A percentile compares a stretch with the other conserved stretches of the same genome.
phyloP scores from a whole-genome alignment of 169 alveolate species.

The Amoebophrya sp. region DNA sequence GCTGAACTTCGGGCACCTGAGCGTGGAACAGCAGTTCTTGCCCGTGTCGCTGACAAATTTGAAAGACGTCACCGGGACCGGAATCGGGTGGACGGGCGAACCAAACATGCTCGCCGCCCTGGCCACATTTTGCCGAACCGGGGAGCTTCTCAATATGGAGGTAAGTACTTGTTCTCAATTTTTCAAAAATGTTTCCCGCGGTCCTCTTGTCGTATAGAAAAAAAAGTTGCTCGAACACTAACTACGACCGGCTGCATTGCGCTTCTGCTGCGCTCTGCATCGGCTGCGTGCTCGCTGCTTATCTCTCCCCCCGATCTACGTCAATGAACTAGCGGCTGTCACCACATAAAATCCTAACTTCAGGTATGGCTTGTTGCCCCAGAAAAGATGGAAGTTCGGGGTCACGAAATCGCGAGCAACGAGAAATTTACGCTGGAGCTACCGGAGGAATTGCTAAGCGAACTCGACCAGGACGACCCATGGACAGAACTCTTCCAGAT shows the following conservation, averaged over 20 bases:
- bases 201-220: too few relatives aligned
- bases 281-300: too few relatives aligned
- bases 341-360: not conserved
- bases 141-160: slow-evolving; percentile 21
- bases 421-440: not conserved
- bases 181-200: too few relatives aligned
- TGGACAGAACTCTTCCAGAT: slow-evolving; percentile 23
- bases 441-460: not conserved
- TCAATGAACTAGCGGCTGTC: too few relatives aligned
- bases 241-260: too few relatives aligned
- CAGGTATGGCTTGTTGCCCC: not conserved
- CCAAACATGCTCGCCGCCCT: slow-evolving; percentile 1
- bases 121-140: not conserved
- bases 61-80: not conserved
- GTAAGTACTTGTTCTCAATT: too few relatives aligned
- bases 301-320: too few relatives aligned
- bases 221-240: too few relatives aligned
- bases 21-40: not conserved
- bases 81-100: not conserved
- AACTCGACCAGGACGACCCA: slow-evolving; percentile 13
- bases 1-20: not conserved
- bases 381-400: not conserved
- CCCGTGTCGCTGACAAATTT: not conserved
- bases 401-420: not conserved
- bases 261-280: too few relatives aligned